Conservation (phyloP, 352 stramenopile genomes). For the Thraustochytrium striatum region DNA sequence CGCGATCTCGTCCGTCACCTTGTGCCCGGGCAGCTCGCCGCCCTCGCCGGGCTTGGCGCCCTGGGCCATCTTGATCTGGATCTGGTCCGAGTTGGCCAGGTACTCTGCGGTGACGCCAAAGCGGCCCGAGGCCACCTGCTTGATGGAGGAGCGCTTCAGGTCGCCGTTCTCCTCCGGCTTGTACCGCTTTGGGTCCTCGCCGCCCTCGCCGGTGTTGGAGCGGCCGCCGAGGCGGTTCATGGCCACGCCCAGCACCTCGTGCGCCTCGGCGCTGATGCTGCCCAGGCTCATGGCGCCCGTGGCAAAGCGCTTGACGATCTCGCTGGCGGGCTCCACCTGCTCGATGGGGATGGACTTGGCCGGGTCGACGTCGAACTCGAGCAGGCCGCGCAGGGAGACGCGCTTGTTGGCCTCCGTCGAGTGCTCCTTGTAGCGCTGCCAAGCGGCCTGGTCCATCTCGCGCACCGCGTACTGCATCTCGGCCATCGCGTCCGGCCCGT, state of each 20-base stretch:
- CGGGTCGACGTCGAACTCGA: slow-evolving; percentile 89
- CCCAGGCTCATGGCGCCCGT: slow-evolving; percentile 91
- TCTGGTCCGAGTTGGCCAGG: slow-evolving; percentile 90
- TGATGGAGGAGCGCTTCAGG: slow-evolving; percentile 84
- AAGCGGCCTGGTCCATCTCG: slow-evolving; percentile 40
- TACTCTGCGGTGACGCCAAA: slow-evolving; percentile 96
- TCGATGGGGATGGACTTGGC: slow-evolving; percentile 78
- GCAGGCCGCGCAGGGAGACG: slow-evolving; percentile 84
- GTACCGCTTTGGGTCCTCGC: slow-evolving; percentile 80
- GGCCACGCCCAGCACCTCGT: slow-evolving; percentile 87
- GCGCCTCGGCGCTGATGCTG: slow-evolving; percentile 89
- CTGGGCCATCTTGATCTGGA: slow-evolving; percentile 98
- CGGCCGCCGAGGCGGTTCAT: slow-evolving; percentile 89
- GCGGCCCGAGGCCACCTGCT: slow-evolving; percentile 87
- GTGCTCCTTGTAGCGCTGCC: slow-evolving; percentile 81
- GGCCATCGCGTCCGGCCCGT: slow-evolving; percentile 88
- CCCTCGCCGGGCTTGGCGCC: slow-evolving; percentile 92
- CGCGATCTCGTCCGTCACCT: slow-evolving; percentile 91
- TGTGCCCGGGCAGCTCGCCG: slow-evolving; percentile 90
- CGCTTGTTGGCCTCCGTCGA: slow-evolving; percentile 81
- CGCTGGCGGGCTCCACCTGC: slow-evolving; percentile 81
- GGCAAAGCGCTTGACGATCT: slow-evolving; percentile 94
- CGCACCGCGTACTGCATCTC: slow-evolving; percentile 73
- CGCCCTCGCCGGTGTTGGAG: slow-evolving; percentile 92
- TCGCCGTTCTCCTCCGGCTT: slow-evolving; percentile 55